Evolutionary conservation across 805 yeast genomes (phyloP), one percentile per base, ranked within the genome.

Genomic region (Kuraishia hungarica): DNA sequence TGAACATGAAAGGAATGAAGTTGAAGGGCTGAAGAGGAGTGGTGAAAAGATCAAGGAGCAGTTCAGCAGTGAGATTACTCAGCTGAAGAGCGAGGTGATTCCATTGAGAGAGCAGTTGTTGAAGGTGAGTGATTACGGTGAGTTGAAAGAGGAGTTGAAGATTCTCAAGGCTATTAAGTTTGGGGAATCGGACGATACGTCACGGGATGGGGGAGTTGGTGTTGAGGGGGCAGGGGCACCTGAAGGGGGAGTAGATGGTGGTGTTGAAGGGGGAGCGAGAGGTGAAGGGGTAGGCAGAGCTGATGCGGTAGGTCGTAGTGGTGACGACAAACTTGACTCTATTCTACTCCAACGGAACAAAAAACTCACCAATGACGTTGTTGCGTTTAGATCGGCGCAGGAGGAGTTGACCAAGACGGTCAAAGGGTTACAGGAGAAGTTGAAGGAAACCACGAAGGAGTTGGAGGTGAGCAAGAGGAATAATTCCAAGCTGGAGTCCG

Each of bases 111-210:
- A 71, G 24, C 78, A 80, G 55, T 64, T 86, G 50, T 71, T 72
- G 2, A 67, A 72, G 35, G 80, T 83, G 53, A 70, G 77, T 1
- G 97, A 91, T 65, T 91, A 92, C 67, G 91, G 87, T 53, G 91
- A 89, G 58, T 66, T 91, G 51, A 90, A 89, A 66, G 79, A 81
- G 52, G 97, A 92, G 63, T 72, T 92, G 59, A 79, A 78, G 20
- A 79, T 90, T 24, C 67, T 91, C 57, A 83, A 86, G 64, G 84
- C 85, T 59, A 84, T 90, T 46, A 89, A 88, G 62, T 87, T 90
- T 69, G 92, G 92, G 2, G 69, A 59, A 72, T 71, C 35, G 73
- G 52, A 47, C n/a, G 58, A 70, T 17, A 73, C 66, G 2, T 74
- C 69, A 23, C 70, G 62, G 28, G 71, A 64, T 10, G 67, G 62